phyloP scores from a whole-genome alignment of 2,329 filamentous ascomycete species.

The Sclerotinia spermophila region DNA sequence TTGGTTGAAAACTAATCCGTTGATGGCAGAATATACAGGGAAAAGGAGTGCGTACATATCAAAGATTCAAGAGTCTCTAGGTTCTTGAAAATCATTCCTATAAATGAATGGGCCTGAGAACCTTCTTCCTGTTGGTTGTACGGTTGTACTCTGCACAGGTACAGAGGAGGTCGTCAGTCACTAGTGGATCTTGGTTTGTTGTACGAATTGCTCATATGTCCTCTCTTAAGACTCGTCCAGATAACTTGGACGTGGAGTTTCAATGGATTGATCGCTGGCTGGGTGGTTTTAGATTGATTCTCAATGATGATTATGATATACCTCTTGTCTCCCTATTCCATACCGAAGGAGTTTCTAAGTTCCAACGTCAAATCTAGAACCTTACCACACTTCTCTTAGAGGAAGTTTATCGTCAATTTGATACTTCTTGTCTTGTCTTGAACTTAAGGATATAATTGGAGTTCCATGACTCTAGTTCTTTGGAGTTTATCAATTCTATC shows the following conservation, averaged over 20 bases:
- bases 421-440: background rate
- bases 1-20: too few relatives aligned
- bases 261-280: background rate
- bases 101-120: background rate
- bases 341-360: background rate
- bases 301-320: background rate
- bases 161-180: background rate
- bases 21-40: background rate
- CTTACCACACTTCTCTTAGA: background rate
- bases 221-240: background rate
- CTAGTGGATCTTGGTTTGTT: background rate
- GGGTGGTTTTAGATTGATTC: background rate
- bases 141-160: too few relatives aligned
- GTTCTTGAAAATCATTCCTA: background rate
- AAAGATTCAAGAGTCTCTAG: background rate
- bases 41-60: background rate
- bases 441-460: background rate
- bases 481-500: background rate
- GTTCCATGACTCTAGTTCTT: background rate
- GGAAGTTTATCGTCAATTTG: background rate
- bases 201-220: background rate
- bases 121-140: background rate
- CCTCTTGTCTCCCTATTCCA: background rate
- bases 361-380: background rate
- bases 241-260: background rate